Percentiles rank a stretch among this genome's conserved stretches.
phyloP scores from a whole-genome alignment of 78 protist genomes.

The Bodo saltans region DNA sequence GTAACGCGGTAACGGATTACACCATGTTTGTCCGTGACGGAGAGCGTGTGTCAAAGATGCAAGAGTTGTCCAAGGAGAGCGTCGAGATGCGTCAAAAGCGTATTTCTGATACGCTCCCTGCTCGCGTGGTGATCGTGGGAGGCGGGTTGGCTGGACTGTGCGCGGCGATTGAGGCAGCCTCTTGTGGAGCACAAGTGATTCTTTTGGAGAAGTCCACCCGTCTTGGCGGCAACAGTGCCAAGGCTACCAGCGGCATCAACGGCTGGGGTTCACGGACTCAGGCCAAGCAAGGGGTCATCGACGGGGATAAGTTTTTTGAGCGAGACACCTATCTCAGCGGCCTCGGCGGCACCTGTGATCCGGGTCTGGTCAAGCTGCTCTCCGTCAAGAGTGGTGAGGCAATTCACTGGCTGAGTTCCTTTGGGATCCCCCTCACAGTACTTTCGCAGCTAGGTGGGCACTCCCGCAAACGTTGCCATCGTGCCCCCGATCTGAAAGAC shows the following conservation, averaged over 20 bases:
- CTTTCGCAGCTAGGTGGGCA: not conserved
- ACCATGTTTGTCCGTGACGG: not conserved
- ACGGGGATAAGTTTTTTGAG: slow-evolving; percentile 17
- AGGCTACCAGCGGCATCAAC: slow-evolving; percentile 73
- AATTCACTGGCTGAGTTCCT: not conserved
- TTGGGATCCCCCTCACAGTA: not conserved
- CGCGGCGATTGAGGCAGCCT: slow-evolving; percentile 23
- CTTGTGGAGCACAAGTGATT: slow-evolving; percentile 30
- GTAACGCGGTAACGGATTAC: not conserved
- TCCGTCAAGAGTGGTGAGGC: not conserved
- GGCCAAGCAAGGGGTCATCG: slow-evolving; percentile 11
- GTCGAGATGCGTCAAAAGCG: not conserved
- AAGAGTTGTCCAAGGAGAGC: not conserved
- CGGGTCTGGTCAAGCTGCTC: not conserved
- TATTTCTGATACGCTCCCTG: not conserved
- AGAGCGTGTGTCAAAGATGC: not conserved
- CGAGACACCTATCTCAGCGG: slow-evolving; percentile 53
- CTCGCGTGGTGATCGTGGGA: slow-evolving; percentile 27
- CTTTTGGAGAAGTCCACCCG: slow-evolving; percentile 34
- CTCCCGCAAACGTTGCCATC: not conserved
- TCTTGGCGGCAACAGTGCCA: slow-evolving; percentile 67
- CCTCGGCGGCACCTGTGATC: slow-evolving; percentile 8
- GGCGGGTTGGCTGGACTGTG: slow-evolving; percentile 29
- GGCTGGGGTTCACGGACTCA: slow-evolving; percentile 50
- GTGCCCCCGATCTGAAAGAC: not conserved